Base-by-base conservation (phyloP, 2,329 filamentous ascomycete genomes). In the Fusarium sp. region DNA sequence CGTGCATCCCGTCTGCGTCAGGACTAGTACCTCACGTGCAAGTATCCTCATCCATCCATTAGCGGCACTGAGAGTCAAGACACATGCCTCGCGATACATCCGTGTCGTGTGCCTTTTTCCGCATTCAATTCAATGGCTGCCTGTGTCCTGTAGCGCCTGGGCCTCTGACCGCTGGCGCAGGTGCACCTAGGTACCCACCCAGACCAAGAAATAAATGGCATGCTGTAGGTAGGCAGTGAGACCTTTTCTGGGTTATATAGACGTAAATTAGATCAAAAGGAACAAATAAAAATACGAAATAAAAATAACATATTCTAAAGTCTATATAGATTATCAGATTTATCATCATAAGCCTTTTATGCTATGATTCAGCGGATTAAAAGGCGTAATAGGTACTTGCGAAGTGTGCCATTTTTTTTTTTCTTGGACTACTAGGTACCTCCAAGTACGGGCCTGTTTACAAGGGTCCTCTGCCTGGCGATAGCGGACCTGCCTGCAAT, bases 401-500 rank as follows among this genome's bases (percentile, higher is more conserved):
- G 22, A 22, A 22, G 22, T 22, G 22, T 22, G 22, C 22, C 22
- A 22, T 22, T 22, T 22, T 22, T 22, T 22, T 22, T 22, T 22
- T 22, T 22, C 22, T 22, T 22, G 22, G 22, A 22, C 22, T 22
- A 22, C 6, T 22, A 65, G n/a, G 54, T 60, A 65, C 68, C 57
- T 72, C 35, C 70, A 60, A 67, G 33, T 58, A 25, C 25, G 56
- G 38, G 59, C 50, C 65, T 52, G 63, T 70, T 64, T 69, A 65
- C 74, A 70, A 64, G 74, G 74, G 76, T 72, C 65, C 58, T 65
- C 61, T 64, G 20, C n/a, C 64, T 54, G 47, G 37, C 50, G 43
- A 50, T 60, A 70, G 74, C 68, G 67, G 72, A 75, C 73, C 76
- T 78, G 71, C 70, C 74, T 78, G 58, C 72, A 71, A 68, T 76